These are phyloP conservation scores for Umbelopsis ramanniana DNA, from an alignment of 192 early-diverging fungal species.

Conservation along the genomic window DNA sequence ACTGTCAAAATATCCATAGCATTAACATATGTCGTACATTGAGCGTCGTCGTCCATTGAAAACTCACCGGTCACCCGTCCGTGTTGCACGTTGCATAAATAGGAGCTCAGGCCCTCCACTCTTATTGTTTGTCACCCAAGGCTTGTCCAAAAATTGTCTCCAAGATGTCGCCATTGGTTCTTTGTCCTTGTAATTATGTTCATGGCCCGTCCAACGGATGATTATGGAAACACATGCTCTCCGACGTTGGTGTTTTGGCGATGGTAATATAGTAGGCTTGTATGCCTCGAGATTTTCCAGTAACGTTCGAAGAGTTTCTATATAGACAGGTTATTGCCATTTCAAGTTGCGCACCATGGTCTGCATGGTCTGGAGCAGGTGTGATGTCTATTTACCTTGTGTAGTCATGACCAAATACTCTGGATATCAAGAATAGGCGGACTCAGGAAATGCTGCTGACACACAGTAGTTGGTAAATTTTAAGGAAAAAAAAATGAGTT, in stretches of 20 bases:
- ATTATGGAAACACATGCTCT: constrained; percentile 33
- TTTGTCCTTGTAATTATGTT: neutral
- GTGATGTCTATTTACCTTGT: neutral
- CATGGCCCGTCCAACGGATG: constrained; percentile 24
- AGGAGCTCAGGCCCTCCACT: constrained; percentile 30
- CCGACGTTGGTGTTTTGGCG: constrained; percentile 25
- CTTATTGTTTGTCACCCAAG: constrained; percentile 29
- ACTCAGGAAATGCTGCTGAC: constrained; percentile 6
- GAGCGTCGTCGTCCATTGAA: neutral
- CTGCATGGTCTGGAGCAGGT: neutral
- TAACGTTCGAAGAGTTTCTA: neutral
- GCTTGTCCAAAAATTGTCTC: constrained; percentile 23
- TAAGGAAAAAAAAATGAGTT: neutral
- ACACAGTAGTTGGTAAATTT: too few relatives aligned
- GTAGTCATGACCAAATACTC: neutral
- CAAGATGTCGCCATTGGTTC: neutral
- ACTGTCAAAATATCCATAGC: neutral
- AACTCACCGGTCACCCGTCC: constrained; percentile 33
- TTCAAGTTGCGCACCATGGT: neutral
- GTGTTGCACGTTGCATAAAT: constrained; percentile 38
- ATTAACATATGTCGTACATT: neutral
- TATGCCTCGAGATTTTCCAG: constrained; percentile 7
- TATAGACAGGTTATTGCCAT: too few relatives aligned
- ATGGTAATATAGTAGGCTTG: constrained; percentile 24
- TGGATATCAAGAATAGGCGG: neutral